A percentile compares a stretch with the other conserved stretches of the same genome.
These are phyloP conservation scores for Nothopassalora personata DNA, from an alignment of 2,329 filamentous ascomycete genomes.

Conservation along the genomic window DNA sequence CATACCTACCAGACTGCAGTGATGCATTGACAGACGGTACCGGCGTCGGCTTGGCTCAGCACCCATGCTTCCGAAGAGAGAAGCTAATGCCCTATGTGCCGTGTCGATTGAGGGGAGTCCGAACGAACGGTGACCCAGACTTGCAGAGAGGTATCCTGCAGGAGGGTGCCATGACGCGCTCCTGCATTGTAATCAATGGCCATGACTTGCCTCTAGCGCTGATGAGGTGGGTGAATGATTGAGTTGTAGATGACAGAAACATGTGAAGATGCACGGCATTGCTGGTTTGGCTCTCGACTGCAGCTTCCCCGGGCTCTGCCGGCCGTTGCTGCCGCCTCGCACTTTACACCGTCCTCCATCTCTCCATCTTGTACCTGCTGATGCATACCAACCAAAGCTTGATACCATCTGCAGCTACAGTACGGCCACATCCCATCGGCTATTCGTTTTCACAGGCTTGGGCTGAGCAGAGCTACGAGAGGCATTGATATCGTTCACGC, in stretches of 20 bases:
- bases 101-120: neutral
- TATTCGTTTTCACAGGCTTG: neutral
- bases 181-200: neutral
- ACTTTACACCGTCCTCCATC: neutral
- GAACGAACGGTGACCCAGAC: neutral
- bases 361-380: neutral
- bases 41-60: neutral
- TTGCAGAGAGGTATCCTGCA: neutral
- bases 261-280: neutral
- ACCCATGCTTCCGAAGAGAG: too few relatives aligned
- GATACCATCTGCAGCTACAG: neutral
- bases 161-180: neutral
- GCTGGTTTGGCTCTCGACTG: neutral
- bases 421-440: neutral
- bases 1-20: too few relatives aligned
- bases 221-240: neutral
- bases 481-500: too few relatives aligned
- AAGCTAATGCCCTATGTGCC: neutral
- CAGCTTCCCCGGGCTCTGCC: neutral
- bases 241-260: neutral
- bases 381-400: neutral
- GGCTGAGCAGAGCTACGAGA: neutral
- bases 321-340: neutral
- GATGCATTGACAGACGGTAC: neutral
- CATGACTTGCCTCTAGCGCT: neutral